These are phyloP conservation scores for Lonicera japonica DNA, from an alignment of 129 eudicot genomes.

Conservation along the genomic window DNA sequence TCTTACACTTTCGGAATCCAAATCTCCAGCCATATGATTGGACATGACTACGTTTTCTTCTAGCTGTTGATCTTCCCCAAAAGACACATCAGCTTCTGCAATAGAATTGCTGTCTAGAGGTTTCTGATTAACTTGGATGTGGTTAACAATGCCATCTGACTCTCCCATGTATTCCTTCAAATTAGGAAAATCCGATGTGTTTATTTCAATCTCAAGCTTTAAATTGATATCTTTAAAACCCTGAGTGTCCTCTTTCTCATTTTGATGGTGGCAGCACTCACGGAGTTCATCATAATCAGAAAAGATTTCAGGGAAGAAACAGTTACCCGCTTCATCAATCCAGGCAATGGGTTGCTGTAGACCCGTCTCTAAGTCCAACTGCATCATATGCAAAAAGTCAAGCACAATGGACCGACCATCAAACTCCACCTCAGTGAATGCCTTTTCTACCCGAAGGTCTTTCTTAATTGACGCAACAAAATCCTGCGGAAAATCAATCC, in stretches of 20 bases:
- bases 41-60: conserved; percentile 4
- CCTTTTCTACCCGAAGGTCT: conserved; percentile 43
- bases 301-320: conserved; percentile 63
- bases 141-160: conserved; percentile 41
- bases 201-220: conserved; percentile 69
- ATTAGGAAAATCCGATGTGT: conserved; percentile 25
- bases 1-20: conserved; percentile 35
- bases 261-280: conserved; percentile 19
- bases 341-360: conserved; percentile 77
- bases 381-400: conserved; percentile 65
- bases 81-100: conserved; percentile 27
- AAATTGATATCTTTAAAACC: conserved; percentile 48
- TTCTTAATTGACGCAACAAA: conserved; percentile 41
- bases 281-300: conserved; percentile 33
- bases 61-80: conserved; percentile 21
- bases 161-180: conserved; percentile 64
- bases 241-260: conserved; percentile 13
- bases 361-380: conserved; percentile 61
- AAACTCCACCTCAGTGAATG: conserved; percentile 47
- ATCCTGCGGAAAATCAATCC: conserved; percentile 63
- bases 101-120: conserved; percentile 5
- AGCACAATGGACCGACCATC: conserved; percentile 37
- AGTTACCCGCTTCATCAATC: conserved; percentile 71
- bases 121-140: conserved; percentile 27
- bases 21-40: conserved; percentile 12